Evolutionary conservation across 2,329 filamentous ascomycete genomes (phyloP), one percentile per base, ranked within the genome.

Genomic region (Penicillium sumatraense): DNA sequence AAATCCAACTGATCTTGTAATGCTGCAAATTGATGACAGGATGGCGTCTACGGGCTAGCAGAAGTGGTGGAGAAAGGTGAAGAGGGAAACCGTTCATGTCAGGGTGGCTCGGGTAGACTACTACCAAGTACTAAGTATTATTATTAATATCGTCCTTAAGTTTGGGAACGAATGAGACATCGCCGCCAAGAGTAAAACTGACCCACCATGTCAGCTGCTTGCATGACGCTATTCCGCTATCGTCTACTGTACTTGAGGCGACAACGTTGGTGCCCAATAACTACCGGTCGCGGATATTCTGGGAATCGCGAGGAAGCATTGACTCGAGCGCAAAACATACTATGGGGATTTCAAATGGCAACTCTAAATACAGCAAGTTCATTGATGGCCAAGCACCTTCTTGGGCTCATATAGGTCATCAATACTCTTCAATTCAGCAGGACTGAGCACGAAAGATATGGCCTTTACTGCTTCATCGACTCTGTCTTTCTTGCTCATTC

Each of bases 351-450:
- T 36, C 6, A 36, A 36, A 36, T 14, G 33, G n/a, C 35, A 38
- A 38, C 33, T 20, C 35, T 11, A 38, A 14, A 38, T 4, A 38
- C 35, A 38, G 35, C 18, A 38, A 14, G 5, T 41, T 55, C 44
- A 58, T 20, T 35, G 7, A 31, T 66, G 63, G 1, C 65, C 59
- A 23, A 63, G 36, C 11, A 66, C 56, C 13, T 29, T 44, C 51
- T 58, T 65, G 2, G 59, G 59, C 48, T 58, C 56, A 56, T 67
- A 66, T 23, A 67, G 40, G 11, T 65, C 64, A 49, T 69, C 71
- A 57, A 89, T 85, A 49, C 82, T 78, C 42, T 80, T 71, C 11
- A 89, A 74, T 71, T 89, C 87, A 51, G 80, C 77, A 0, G 80
- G 75, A 10, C 83, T 85, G 59, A 89, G 74, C 75, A 84, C 83